phyloP scores from a whole-genome alignment of 1,139 yeast genomes.

The Yamadazyma buinensis region DNA sequence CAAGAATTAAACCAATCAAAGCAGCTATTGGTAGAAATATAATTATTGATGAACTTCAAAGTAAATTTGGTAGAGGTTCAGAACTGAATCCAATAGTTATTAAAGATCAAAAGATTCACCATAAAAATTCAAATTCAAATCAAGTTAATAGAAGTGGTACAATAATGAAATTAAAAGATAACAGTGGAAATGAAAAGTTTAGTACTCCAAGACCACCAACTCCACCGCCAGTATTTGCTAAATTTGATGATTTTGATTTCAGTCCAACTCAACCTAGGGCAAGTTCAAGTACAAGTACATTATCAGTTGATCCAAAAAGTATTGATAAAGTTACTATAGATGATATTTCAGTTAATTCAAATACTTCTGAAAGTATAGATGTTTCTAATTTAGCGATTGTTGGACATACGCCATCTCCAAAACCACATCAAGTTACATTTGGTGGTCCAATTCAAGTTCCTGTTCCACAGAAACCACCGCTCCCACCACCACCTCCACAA shows the following conservation, averaged over 20 bases:
- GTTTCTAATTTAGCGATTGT: constrained; percentile 17
- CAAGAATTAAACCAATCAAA: constrained; percentile 7
- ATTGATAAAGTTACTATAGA: neutral
- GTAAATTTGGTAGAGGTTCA: constrained; percentile 8
- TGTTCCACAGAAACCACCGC: constrained; percentile 21
- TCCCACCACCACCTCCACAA: constrained; percentile 18
- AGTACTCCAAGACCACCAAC: constrained; percentile 17
- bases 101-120: neutral
- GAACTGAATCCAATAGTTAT: constrained; percentile 7
- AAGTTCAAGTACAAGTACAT: neutral
- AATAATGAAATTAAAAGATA: constrained; percentile 6
- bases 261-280: neutral
- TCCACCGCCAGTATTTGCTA: constrained; percentile 14
- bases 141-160: neutral
- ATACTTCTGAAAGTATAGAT: neutral
- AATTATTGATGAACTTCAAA: constrained; percentile 15
- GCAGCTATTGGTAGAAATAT: constrained; percentile 7
- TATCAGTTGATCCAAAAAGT: neutral
- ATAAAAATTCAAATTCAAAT: neutral
- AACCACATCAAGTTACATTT: too few species aligned
- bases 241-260: constrained; percentile 1
- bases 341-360: too few species aligned
- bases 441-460: constrained; percentile 26
- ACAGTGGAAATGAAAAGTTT: constrained; percentile 2
- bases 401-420: too few species aligned